Evolutionary conservation across 352 stramenopile species (phyloP).

Genomic region (Pythium sukuiense): DNA sequence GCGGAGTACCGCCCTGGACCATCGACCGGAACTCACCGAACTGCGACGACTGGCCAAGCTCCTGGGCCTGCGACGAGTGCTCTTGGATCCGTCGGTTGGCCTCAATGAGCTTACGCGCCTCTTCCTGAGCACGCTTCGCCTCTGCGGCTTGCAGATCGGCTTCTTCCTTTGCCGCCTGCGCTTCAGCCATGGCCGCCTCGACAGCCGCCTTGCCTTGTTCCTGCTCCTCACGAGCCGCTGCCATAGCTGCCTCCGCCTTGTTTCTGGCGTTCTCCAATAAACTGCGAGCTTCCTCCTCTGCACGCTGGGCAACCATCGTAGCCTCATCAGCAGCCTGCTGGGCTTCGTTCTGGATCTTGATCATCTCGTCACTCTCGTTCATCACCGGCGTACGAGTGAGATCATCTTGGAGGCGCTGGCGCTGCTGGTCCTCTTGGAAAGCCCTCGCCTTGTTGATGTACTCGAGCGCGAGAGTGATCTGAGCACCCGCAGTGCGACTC

Average conservation of each 20-base stretch:
- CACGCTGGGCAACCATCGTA: slow-evolving; percentile 58
- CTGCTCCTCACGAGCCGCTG: slow-evolving; percentile 74
- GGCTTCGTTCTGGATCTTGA: slow-evolving; percentile 79
- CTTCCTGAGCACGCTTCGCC: slow-evolving; percentile 69
- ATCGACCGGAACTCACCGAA: slow-evolving; percentile 68
- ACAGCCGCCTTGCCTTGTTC: slow-evolving; percentile 81
- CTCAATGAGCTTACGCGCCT: slow-evolving; percentile 83
- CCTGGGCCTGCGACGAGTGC: slow-evolving; percentile 30
- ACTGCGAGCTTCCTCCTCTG: slow-evolving; percentile 75
- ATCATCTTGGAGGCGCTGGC: slow-evolving; percentile 55
- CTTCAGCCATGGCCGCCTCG: slow-evolving; percentile 83
- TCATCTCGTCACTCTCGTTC: slow-evolving; percentile 82
- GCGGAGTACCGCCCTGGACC: slow-evolving; percentile 67
- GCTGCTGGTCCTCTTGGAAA: slow-evolving; percentile 70
- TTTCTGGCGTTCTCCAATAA: slow-evolving; percentile 73
- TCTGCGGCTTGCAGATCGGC: slow-evolving; percentile 80
- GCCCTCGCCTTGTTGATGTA: slow-evolving; percentile 87
- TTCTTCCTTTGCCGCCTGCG: slow-evolving; percentile 72
- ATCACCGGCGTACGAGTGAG: slow-evolving; percentile 58
- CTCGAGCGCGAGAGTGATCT: slow-evolving; percentile 76
- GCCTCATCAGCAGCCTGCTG: slow-evolving; percentile 83
- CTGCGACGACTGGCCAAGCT: slow-evolving; percentile 44
- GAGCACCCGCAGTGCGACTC: slow-evolving; percentile 70
- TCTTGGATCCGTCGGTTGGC: slow-evolving; percentile 84
- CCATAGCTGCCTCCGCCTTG: slow-evolving; percentile 83